These are phyloP conservation scores for Pezicula carpinea DNA, from an alignment of 2,329 filamentous ascomycete species.

Conservation along the genomic window DNA sequence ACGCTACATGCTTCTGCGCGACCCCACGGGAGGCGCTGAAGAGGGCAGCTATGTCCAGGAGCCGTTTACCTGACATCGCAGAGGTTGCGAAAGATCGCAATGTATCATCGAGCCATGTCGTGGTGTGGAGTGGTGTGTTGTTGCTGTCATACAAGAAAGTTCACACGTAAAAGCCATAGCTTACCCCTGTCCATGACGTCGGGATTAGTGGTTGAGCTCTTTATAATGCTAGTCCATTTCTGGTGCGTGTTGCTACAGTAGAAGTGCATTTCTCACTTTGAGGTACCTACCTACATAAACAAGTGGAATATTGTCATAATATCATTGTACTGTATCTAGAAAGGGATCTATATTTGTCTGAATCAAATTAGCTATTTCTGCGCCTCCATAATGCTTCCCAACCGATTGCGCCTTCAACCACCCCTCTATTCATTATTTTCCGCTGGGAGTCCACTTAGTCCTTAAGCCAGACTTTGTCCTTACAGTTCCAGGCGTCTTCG, in stretches of 20 bases:
- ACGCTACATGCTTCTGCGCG: slow-evolving; percentile 56
- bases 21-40: slow-evolving; percentile 66
- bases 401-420: too few relatives aligned
- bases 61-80: slow-evolving; percentile 54
- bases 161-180: not conserved
- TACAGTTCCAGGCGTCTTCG: slow-evolving; percentile 21
- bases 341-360: too few relatives aligned
- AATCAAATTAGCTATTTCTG: slow-evolving; percentile 2
- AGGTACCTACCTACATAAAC: too few relatives aligned
- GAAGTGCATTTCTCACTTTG: too few relatives aligned
- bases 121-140: not conserved
- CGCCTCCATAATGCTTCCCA: slow-evolving; percentile 1
- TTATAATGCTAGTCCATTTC: too few relatives aligned
- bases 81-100: slow-evolving; percentile 1
- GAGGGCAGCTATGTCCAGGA: slow-evolving; percentile 67
- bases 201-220: not conserved
- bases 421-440: slow-evolving; percentile 6
- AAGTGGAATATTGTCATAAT: too few relatives aligned
- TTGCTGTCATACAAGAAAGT: not conserved
- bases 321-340: too few relatives aligned
- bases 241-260: too few relatives aligned
- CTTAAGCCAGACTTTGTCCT: slow-evolving; percentile 23
- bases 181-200: slow-evolving; percentile 3
- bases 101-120: slow-evolving; percentile 15
- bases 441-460: slow-evolving; percentile 22